phyloP scores from a whole-genome alignment of 2,329 filamentous ascomycete species.

The Pyricularia sp. region DNA sequence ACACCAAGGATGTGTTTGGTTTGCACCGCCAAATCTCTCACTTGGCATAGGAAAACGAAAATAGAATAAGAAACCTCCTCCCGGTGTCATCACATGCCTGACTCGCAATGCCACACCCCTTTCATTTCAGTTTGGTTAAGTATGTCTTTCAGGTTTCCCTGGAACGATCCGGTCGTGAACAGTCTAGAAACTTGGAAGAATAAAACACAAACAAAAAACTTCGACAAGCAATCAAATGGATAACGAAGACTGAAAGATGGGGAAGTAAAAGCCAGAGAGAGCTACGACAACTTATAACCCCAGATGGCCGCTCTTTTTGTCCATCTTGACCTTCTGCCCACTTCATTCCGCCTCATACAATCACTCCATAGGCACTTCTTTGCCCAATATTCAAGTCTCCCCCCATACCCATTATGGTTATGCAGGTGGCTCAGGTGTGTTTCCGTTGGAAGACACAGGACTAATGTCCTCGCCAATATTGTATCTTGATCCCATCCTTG shows the following conservation, averaged over 20 bases:
- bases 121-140: not conserved
- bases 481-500: not conserved
- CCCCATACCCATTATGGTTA: not conserved
- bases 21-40: not conserved
- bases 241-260: not conserved
- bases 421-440: not conserved
- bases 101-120: not conserved
- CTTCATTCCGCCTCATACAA: not conserved
- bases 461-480: not conserved
- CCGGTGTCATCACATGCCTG: not conserved
- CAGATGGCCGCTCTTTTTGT: not conserved
- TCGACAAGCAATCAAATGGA: not conserved
- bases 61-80: not conserved
- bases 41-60: not conserved
- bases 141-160: not conserved
- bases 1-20: not conserved
- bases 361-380: not conserved
- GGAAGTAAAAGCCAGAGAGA: not conserved
- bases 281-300: not conserved
- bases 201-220: not conserved
- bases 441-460: not conserved
- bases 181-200: not conserved
- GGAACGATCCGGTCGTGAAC: not conserved
- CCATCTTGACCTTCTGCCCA: not conserved
- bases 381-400: not conserved